phyloP scores from a whole-genome alignment of 2,329 filamentous ascomycete genomes.

The Leptosphaerulina australis region DNA sequence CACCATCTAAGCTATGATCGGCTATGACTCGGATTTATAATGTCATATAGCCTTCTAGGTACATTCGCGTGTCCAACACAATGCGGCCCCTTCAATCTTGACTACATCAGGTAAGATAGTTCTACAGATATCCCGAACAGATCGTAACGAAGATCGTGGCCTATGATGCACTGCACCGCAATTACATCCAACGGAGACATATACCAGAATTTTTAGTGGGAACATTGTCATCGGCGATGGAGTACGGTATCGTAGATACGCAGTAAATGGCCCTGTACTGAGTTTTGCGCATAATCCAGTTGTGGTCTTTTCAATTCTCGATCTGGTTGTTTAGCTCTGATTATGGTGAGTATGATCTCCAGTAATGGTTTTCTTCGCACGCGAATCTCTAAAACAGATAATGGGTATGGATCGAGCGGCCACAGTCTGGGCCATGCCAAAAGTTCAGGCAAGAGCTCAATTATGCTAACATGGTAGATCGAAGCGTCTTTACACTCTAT shows the following conservation, averaged over 20 bases:
- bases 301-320: background rate
- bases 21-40: background rate
- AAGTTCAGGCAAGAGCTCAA: background rate
- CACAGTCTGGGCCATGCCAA: background rate
- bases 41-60: background rate
- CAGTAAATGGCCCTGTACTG: background rate
- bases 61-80: background rate
- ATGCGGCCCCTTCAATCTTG: background rate
- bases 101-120: conserved; percentile 1
- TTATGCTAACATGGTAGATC: too few species aligned
- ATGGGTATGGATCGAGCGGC: background rate
- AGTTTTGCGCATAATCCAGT: background rate
- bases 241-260: background rate
- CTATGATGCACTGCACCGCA: background rate
- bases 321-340: background rate
- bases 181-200: background rate
- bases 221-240: background rate
- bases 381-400: background rate
- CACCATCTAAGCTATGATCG: background rate
- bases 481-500: background rate
- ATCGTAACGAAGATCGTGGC: background rate
- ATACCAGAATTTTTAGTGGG: background rate
- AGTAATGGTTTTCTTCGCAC: background rate
- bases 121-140: background rate
- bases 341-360: background rate